Conservation (phyloP, 495 filamentous ascomycete genomes). For the Xylaria grammica region DNA sequence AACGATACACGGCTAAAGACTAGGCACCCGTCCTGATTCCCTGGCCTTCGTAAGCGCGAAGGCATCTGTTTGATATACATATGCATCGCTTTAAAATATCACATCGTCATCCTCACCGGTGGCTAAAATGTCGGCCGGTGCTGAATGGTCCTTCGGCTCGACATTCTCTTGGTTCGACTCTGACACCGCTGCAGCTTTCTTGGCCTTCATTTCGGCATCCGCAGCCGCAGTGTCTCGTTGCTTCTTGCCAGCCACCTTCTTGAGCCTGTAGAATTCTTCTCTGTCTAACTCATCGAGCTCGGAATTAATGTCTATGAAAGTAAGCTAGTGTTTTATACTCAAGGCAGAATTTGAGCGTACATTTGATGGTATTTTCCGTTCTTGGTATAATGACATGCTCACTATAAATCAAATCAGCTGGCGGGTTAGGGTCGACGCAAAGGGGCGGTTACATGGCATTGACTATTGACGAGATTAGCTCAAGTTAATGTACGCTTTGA, state of each 20-base stretch:
- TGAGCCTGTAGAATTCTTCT: constrained; percentile 97
- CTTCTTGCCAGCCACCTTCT: constrained; percentile 98
- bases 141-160: constrained; percentile 49
- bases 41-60: not conserved
- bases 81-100: constrained; percentile 71
- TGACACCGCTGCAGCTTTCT: constrained; percentile 40
- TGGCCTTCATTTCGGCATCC: constrained; percentile 72
- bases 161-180: constrained; percentile 47
- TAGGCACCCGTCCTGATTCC: not conserved
- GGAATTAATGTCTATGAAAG: constrained; percentile 83
- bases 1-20: constrained; percentile 11
- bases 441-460: constrained; percentile 81
- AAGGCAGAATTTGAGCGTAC: constrained; percentile 47
- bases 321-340: not conserved
- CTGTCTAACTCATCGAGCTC: constrained; percentile 97
- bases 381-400: constrained; percentile 98
- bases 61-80: not conserved
- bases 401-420: constrained; percentile 42
- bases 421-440: constrained; percentile 1
- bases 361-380: constrained; percentile 99
- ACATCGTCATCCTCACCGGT: constrained; percentile 92
- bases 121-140: constrained; percentile 71
- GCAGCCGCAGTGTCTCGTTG: constrained; percentile 77
- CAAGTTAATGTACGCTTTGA: constrained; percentile 22
- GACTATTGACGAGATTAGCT: constrained; percentile 59